Conservation (phyloP, 129 eudicot genomes). For the Lactuca sativa region DNA sequence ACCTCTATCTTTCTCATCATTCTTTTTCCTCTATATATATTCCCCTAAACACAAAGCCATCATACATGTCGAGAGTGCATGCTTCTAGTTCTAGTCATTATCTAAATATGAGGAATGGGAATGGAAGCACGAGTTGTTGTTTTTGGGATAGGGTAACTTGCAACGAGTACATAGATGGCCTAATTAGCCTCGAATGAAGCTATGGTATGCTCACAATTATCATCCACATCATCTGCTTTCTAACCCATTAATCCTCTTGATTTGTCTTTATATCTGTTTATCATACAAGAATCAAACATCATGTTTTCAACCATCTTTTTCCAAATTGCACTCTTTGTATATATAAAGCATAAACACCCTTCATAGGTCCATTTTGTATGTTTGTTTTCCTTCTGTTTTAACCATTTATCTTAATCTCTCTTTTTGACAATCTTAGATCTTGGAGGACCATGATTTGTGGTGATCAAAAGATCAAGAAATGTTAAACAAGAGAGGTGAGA, state of each 20-base stretch:
- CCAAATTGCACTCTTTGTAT: not conserved
- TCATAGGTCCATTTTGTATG: not conserved
- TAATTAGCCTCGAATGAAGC: slow-evolving; percentile 1
- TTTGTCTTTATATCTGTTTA: not conserved
- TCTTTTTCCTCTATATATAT: not conserved
- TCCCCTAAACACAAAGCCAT: not conserved
- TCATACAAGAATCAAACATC: not conserved
- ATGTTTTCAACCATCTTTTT: not conserved
- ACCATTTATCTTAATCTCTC: slow-evolving; percentile 1
- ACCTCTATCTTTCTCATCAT: not conserved
- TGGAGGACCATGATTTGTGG: slow-evolving; percentile 4
- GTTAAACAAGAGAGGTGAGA: not conserved
- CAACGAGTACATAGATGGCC: slow-evolving; percentile 9
- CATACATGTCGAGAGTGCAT: not conserved
- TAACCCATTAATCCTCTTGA: not conserved
- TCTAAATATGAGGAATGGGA: slow-evolving; percentile 13
- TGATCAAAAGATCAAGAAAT: not conserved
- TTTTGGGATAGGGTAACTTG: slow-evolving; percentile 12
- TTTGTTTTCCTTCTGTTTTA: not conserved
- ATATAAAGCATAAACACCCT: not conserved
- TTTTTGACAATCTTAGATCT: not conserved
- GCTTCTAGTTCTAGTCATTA: slow-evolving; percentile 7
- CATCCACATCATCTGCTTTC: not conserved
- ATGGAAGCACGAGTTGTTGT: slow-evolving; percentile 18
- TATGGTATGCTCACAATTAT: slow-evolving; percentile 1